A percentile compares a stretch with the other conserved stretches of the same genome.
phyloP scores from a whole-genome alignment of 2,329 filamentous ascomycete genomes.

The Alternaria ventricosa region DNA sequence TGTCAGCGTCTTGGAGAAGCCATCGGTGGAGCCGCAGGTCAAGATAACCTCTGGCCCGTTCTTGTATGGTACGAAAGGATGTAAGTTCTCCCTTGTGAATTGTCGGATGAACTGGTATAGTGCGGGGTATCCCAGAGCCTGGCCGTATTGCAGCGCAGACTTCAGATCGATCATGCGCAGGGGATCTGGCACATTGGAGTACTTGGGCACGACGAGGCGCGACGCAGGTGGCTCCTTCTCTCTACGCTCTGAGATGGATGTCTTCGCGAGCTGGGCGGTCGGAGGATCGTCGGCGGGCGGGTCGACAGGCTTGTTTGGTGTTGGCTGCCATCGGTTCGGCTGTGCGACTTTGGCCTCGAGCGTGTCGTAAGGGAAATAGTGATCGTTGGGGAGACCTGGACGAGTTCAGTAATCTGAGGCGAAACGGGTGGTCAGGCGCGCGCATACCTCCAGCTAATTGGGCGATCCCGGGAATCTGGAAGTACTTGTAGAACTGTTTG shows the following conservation, averaged over 20 bases:
- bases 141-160: slow-evolving; percentile 86
- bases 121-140: slow-evolving; percentile 80
- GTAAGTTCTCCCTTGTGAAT: slow-evolving; percentile 76
- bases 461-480: slow-evolving; percentile 66
- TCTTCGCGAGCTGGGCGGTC: slow-evolving; percentile 35
- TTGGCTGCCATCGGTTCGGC: slow-evolving; percentile 75
- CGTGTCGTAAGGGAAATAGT: slow-evolving; percentile 89
- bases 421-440: background rate
- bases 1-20: slow-evolving; percentile 78
- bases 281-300: slow-evolving; percentile 42
- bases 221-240: slow-evolving; percentile 37
- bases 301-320: slow-evolving; percentile 66
- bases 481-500: slow-evolving; percentile 88
- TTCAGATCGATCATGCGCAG: slow-evolving; percentile 78
- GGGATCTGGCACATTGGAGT: slow-evolving; percentile 63
- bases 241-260: slow-evolving; percentile 32
- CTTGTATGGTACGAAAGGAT: slow-evolving; percentile 81
- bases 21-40: slow-evolving; percentile 85
- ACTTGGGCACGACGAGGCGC: slow-evolving; percentile 76
- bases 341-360: slow-evolving; percentile 81
- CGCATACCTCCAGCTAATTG: slow-evolving; percentile 65
- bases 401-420: slow-evolving; percentile 19
- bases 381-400: slow-evolving; percentile 77
- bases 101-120: slow-evolving; percentile 79
- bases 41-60: slow-evolving; percentile 78